Evolutionary conservation across 2,329 filamentous ascomycete species (phyloP).

Genomic region (Madurella fahalii): DNA sequence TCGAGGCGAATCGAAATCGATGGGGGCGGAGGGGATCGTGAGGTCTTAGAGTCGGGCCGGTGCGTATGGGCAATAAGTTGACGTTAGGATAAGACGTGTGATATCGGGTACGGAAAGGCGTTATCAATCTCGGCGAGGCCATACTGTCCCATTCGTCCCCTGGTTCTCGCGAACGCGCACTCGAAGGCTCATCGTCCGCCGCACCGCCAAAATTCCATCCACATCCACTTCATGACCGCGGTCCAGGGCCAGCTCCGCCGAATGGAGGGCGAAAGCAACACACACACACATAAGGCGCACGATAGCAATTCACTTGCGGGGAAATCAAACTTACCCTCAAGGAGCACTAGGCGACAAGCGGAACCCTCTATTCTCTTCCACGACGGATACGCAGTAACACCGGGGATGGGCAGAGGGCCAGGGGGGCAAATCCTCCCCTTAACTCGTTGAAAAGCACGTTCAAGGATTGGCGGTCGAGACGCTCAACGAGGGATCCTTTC

Average conservation of each 20-base stretch:
- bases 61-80: not conserved
- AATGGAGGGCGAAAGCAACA: not conserved
- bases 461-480: constrained; percentile 9
- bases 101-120: not conserved
- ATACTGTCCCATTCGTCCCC: not conserved
- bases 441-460: constrained; percentile 11
- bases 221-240: not conserved
- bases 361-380: constrained; percentile 8
- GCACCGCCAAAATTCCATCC: not conserved
- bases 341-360: constrained; percentile 11
- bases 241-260: not conserved
- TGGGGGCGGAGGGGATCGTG: not conserved
- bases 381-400: not conserved
- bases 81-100: not conserved
- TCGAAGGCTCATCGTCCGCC: not conserved
- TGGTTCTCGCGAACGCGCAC: not conserved
- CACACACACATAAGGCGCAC: not conserved
- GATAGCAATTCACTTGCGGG: not conserved
- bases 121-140: too few species aligned
- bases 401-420: not conserved
- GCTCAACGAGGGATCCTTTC: constrained; percentile 1
- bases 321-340: constrained; percentile 12
- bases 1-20: not conserved
- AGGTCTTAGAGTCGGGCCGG: not conserved
- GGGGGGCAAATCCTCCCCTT: not conserved